A percentile compares a stretch with the other conserved stretches of the same genome.
Conservation (phyloP, 2,329 filamentous ascomycete species). For the Fusarium irregulare region DNA sequence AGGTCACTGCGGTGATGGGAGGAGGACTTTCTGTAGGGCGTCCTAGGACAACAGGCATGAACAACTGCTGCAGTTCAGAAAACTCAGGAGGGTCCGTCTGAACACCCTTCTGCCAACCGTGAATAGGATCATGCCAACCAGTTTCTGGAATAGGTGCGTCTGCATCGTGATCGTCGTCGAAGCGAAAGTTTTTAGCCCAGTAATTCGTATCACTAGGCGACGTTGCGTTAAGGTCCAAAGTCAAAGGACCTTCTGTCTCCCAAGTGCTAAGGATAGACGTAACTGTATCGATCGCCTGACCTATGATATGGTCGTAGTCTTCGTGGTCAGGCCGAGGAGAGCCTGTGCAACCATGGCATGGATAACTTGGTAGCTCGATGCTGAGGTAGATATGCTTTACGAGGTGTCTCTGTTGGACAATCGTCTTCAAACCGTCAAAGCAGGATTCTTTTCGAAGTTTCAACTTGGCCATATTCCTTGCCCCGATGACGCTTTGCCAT, state of each 20-base stretch:
- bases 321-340: not conserved
- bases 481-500: conserved; percentile 19
- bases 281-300: not conserved
- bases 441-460: not conserved
- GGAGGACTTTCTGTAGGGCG: not conserved
- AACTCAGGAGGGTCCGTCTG: not conserved
- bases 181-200: conserved; percentile 6
- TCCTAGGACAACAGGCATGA: not conserved
- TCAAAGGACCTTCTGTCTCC: not conserved
- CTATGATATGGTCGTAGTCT: not conserved
- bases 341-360: not conserved
- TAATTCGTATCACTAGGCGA: conserved; percentile 1
- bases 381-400: conserved; percentile 14
- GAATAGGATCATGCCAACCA: not conserved
- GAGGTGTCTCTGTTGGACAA: conserved; percentile 2
- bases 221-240: not conserved
- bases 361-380: not conserved
- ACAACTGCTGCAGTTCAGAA: not conserved
- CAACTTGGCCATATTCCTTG: conserved; percentile 11
- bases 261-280: not conserved
- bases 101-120: not conserved
- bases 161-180: conserved; percentile 2
- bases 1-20: not conserved
- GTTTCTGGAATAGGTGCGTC: not conserved
- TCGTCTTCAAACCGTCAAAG: not conserved